Evolutionary conservation across 1,139 yeast species (phyloP), one percentile per base, ranked within the genome.

Genomic region (Geotrichum armillariae): DNA sequence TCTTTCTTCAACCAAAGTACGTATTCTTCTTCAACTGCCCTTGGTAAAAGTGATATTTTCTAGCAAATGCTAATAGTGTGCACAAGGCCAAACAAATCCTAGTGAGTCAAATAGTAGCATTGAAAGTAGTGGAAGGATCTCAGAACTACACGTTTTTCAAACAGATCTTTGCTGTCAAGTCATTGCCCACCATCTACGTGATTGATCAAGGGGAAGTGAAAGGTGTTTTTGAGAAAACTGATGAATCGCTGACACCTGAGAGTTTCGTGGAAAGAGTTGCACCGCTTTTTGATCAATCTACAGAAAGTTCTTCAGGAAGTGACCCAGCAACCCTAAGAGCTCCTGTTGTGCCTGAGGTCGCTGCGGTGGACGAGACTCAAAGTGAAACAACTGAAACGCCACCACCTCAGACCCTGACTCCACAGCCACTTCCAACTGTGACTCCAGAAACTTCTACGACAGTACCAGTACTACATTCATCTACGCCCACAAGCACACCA

Each of bases 101-200:
- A 16, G 46, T 39, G 1, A 18, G 18, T 32, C 40, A 27, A 9
- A 72, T 72, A 33, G 72, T 82, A 2, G 70, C 77, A 41, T 66
- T 83, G 46, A 70, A 72, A 56, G 63, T 83, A 34, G 51, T 65
- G 1, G 70, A 74, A 40, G 75, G 69, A n/a, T 67, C 81, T 0
- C 61, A 62, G 1, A 83, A 83, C 54, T 80, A 69, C 56, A 64
- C 59, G 1, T 70, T 69, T 56, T 82, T 84, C 58, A 68, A 72
- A 40, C 79, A 77, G 56, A 66, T 80, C 12, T 80, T 79, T 58
- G 76, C 76, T 0, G 69, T 71, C 27, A 71, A 74, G 32, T 60
- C 59, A 1, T 68, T 72, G 2, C 87, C 83, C 11, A 72, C 79
- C 56, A 68, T 77, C 53, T 78, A 70, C 64, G 69, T 79, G 47